Conservation (phyloP, 2,329 filamentous ascomycete species). For the Aureobasidium uvarum region DNA sequence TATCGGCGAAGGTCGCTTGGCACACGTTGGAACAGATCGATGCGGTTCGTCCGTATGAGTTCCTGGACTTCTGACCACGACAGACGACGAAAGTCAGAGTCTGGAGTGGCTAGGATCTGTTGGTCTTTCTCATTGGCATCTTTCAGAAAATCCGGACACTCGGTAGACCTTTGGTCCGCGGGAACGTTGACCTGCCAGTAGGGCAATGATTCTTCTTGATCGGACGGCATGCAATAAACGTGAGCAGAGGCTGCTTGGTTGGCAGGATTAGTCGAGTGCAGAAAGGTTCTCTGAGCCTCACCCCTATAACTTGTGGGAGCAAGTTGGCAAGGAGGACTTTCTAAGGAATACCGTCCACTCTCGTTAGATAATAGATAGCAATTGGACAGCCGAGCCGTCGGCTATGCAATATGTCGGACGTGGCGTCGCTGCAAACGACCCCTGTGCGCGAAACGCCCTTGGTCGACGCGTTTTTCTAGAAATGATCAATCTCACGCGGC, state of each 20-base stretch:
- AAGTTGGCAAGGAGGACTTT: background rate
- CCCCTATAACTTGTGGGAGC: conserved; percentile 1
- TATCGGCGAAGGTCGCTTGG: conserved; percentile 80
- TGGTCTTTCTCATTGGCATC: conserved; percentile 66
- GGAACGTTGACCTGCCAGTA: conserved; percentile 87
- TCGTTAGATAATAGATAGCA: background rate
- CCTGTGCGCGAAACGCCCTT: conserved; percentile 7
- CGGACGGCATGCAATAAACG: background rate
- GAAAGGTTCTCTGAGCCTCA: background rate
- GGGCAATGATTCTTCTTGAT: conserved; percentile 45
- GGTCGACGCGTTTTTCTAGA: conserved; percentile 10
- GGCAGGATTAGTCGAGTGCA: conserved; percentile 13
- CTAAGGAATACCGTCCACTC: background rate
- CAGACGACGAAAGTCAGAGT: conserved; percentile 61
- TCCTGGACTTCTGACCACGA: conserved; percentile 68
- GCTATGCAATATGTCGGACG: conserved; percentile 21
- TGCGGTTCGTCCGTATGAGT: conserved; percentile 63
- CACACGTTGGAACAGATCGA: conserved; percentile 72
- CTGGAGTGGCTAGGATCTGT: conserved; percentile 66
- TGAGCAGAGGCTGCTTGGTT: background rate
- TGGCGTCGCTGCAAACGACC: conserved; percentile 9
- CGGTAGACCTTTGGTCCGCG: conserved; percentile 55
- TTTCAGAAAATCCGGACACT: conserved; percentile 70
- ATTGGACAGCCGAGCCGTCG: conserved; percentile 22
- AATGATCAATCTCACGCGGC: background rate